Base-by-base conservation (phyloP, 768 basidiomycete species). In the Mycena polygramma region DNA sequence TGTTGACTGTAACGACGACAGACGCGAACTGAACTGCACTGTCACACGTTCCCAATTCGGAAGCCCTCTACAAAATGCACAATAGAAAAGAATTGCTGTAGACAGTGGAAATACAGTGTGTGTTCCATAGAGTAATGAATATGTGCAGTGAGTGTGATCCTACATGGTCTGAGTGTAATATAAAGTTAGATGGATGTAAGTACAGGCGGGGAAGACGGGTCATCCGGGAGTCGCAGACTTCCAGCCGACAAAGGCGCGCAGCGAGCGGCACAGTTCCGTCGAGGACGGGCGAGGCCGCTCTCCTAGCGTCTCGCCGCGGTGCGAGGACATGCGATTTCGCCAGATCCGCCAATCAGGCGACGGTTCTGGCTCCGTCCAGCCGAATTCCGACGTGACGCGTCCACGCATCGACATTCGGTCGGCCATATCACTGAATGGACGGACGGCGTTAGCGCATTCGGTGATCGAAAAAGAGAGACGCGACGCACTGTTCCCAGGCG, bases 401-500 rank as follows among this genome's bases (percentile, higher is more conserved):
- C 81, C 81, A 45, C 90, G 87, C 82, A 93, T 87, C 57, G 85
- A 84, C 52, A 91, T 90, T 15, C 92, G 90, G 73, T 92, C 91
- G 49, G 82, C 82, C 93, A 94, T 94, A 70, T 94, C 93, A 72
- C 93, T 94, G 67, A 24, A 30, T 6, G 6, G 30, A 30, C 30
- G 68, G 19, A 5, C 7, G 15, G 19, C 2, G 30, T 60, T 22
- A 41, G 39, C 14, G n/a, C 36, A 20, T n/a, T 15, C 39, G 22
- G 20, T 19, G 5, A 22, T 11, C 7, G 22, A 49, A 11, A 51
- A 61, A 52, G 26, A 46, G 71, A 58, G 66, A 11, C 30, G 30
- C 30, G 30, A 78, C 90, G 76, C 57, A 94, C 93, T 84, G 86
- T 79, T 89, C 85, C 93, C 93, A 94, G 58, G 89, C 88, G 11